Base-by-base conservation (phyloP, 2,329 filamentous ascomycete species). In the Aspergillus sp. region DNA sequence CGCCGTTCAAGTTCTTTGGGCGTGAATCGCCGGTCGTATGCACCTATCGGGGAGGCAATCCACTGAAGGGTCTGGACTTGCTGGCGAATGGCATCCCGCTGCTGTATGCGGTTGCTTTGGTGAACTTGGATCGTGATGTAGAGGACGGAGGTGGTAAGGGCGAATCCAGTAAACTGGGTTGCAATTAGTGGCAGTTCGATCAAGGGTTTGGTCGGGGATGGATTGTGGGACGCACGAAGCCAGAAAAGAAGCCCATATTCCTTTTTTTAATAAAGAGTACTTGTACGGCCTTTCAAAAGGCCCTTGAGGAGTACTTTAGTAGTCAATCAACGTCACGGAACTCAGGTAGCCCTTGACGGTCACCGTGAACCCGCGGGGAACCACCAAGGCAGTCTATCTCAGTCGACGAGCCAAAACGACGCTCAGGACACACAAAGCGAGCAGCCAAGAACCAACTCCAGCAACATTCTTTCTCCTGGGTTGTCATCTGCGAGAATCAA, bases 121-220 rank as follows among this genome's bases (percentile, higher is more conserved):
- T 90, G 85, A 19, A 83, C 73, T 60, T 84, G 77, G 32, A 87
- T 71, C 42, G 82, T 81, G 46, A 90, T 74, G 68, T 88, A 90
- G 58, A 86, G 79, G 49, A 86, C 62, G 39, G 82, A 82, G 50
- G 87, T 79, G 42, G 86, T 89, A 50, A 91, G 73, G 53, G 86
- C 85, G 47, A 88, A 79, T 55, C 86, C 86, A 61, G 85, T 83
- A 54, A 85, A 80, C 85, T 90, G 55, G 48, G n/a, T 27, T 30
- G 8, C 19, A 36, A 30, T 9, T 38, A 29, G 32, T 6, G 36
- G 30, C 30, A 4, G n/a, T 33, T 5, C 7, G 7, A 30, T 29
- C 33, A 45, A 40, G n/a, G n/a, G 19, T 12, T 19, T 19, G 19
- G 19, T 19, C 19, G 19, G 3, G 41, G 8, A 8, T 4, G n/a